phyloP scores from a whole-genome alignment of 345 rosid species.

The Draba incana region DNA sequence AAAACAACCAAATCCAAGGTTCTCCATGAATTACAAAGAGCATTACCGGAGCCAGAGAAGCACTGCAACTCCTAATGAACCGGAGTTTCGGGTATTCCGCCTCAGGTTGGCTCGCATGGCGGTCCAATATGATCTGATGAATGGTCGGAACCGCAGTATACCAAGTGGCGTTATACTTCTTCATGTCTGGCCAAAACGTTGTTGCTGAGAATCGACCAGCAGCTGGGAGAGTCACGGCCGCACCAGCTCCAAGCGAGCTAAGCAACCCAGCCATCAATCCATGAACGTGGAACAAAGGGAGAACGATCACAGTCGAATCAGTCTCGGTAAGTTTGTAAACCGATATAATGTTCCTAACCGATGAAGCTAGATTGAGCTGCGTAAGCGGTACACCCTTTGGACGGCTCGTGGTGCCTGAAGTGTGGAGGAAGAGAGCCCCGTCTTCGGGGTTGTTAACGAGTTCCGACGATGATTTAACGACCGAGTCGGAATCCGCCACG shows the following conservation, averaged over 20 bases:
- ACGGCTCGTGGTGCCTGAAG: slow-evolving; percentile 80
- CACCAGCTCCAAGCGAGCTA: slow-evolving; percentile 76
- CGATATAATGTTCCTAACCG: slow-evolving; percentile 57
- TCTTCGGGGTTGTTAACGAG: slow-evolving; percentile 62
- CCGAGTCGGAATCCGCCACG: slow-evolving; percentile 31
- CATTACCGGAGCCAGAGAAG: slow-evolving; percentile 71
- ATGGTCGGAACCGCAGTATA: slow-evolving; percentile 91
- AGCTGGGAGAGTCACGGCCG: slow-evolving; percentile 76
- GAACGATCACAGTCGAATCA: slow-evolving; percentile 80
- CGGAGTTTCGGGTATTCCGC: slow-evolving; percentile 66
- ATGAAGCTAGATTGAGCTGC: slow-evolving; percentile 63
- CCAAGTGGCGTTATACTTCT: slow-evolving; percentile 76
- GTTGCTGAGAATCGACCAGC: slow-evolving; percentile 87
- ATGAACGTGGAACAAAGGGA: slow-evolving; percentile 88
- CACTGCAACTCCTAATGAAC: slow-evolving; percentile 88
- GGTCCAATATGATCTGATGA: slow-evolving; percentile 87
- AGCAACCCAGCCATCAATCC: slow-evolving; percentile 76
- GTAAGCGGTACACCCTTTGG: slow-evolving; percentile 80
- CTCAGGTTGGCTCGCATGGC: slow-evolving; percentile 65
- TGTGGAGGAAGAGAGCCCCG: slow-evolving; percentile 67
- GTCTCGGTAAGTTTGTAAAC: slow-evolving; percentile 72
- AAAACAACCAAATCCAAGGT: neutral
- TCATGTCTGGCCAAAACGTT: slow-evolving; percentile 82
- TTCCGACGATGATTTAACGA: slow-evolving; percentile 26
- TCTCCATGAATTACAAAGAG: slow-evolving; percentile 11